These are phyloP conservation scores for Mortierella sp. DNA, from an alignment of 371 early-diverging fungal species.

Conservation along the genomic window DNA sequence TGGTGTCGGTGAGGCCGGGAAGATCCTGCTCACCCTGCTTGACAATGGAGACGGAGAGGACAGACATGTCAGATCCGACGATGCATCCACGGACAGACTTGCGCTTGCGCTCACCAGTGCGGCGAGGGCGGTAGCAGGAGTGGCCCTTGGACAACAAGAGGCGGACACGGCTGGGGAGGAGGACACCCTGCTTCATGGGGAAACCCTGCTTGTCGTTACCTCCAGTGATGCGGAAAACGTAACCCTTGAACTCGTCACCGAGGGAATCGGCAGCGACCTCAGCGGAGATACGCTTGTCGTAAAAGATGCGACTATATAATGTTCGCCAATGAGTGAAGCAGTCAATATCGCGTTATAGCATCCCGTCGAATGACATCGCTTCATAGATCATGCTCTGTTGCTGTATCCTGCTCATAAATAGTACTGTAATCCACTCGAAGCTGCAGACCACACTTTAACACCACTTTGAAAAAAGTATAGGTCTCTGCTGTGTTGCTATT, in stretches of 20 bases:
- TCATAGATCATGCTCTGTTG: neutral
- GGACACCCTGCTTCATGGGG: conserved; percentile 98
- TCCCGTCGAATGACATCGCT: neutral
- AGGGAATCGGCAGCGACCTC: conserved; percentile 97
- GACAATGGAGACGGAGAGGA: conserved; percentile 94
- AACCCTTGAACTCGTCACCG: conserved; percentile 99
- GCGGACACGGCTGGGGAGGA: conserved; percentile 94
- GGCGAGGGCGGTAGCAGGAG: conserved; percentile 99
- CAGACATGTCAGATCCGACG: conserved; percentile 96
- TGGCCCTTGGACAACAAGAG: conserved; percentile 97
- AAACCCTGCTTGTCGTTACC: conserved; percentile 99
- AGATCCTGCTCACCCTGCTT: conserved; percentile 97
- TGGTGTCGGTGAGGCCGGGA: conserved; percentile 96
- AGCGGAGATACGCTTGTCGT: conserved; percentile 98
- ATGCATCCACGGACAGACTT: conserved; percentile 99
- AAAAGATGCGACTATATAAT: conserved; percentile 89
- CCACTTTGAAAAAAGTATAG: too few relatives aligned
- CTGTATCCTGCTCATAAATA: too few relatives aligned
- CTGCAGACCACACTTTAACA: too few relatives aligned
- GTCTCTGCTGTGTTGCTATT: too few relatives aligned
- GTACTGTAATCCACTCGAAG: too few relatives aligned
- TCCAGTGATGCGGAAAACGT: conserved; percentile 98
- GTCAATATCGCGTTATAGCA: too few relatives aligned
- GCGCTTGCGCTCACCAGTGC: conserved; percentile 98
- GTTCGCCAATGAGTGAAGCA: neutral